These are phyloP conservation scores for Nannochloropsis salina DNA, from an alignment of 108 stramenopile species.

Conservation along the genomic window DNA sequence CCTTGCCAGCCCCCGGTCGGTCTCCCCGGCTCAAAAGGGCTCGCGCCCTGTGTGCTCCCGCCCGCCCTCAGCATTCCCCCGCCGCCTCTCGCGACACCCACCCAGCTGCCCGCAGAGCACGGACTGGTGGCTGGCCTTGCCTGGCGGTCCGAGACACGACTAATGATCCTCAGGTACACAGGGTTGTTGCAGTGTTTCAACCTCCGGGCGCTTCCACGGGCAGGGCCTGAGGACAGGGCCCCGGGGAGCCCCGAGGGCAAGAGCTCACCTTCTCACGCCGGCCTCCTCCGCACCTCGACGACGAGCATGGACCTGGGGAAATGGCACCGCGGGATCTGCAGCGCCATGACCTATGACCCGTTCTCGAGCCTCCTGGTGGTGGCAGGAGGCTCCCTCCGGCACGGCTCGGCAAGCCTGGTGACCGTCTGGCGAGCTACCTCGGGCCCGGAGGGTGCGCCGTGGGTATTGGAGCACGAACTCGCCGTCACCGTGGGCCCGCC, in stretches of 20 bases:
- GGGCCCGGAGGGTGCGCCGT: background rate
- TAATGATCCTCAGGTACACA: background rate
- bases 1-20: background rate
- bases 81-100: background rate
- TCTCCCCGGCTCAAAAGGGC: background rate
- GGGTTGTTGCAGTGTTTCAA: background rate
- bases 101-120: background rate
- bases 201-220: background rate
- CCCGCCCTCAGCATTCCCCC: background rate
- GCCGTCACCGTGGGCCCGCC: background rate
- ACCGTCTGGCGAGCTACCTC: background rate
- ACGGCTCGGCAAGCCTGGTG: background rate
- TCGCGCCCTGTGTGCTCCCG: background rate
- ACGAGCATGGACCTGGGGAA: background rate
- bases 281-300: too few relatives aligned
- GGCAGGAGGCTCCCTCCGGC: background rate
- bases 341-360: background rate
- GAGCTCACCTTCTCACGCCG: too few relatives aligned
- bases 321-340: background rate
- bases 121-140: background rate
- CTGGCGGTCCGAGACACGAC: background rate
- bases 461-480: background rate
- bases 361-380: background rate
- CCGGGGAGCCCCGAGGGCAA: too few relatives aligned
- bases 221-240: background rate